Evolutionary conservation across 2,329 filamentous ascomycete species (phyloP), one percentile per base, ranked within the genome.

Genomic region (Penicillium freii): DNA sequence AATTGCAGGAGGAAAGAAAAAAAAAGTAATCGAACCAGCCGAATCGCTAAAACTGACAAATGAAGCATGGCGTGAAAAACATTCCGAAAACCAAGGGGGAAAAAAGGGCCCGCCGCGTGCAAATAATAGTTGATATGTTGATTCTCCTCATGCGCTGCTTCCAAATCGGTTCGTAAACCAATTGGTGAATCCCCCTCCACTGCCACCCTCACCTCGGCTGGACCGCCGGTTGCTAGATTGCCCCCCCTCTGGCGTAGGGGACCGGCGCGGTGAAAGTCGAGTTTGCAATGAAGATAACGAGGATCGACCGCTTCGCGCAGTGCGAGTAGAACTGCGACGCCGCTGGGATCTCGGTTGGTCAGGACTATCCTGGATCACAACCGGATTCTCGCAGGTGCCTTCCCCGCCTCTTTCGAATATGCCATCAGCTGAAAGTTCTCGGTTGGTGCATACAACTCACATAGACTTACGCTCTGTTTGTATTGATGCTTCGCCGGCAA

Each of bases 401-500:
- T 64, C 53, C 33, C 53, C 60, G 42, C 44, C 51, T 62, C 57
- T 59, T 53, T 59, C 48, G 53, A 51, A 58, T 19, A 54, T 51
- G 33, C 4, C 25, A 33, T 60, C 31, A 62, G 51, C 23, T 11
- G 60, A 58, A 34, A 36, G 45, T 25, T 63, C 55, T 40, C 15
- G 3, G 27, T 40, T 54, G 6, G 57, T 50, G 34, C 10, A 11
- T 23, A 36, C 4, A 19, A n/a, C n/a, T 11, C 9, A 11, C 13
- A 23, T 11, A 25, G 27, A 66, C 64, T 71, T 66, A 69, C 66
- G 61, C 52, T 60, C 58, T 57, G 59, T 55, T 57, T 40, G 58
- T 53, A 54, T 66, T 66, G 33, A 79, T 78, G 31, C 72, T 67
- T 44, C 73, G 72, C 40, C 78, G 73, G 54, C 78, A 81, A 59